Conservation (phyloP, 2,329 filamentous ascomycete genomes). For the Neonectria faginata region DNA sequence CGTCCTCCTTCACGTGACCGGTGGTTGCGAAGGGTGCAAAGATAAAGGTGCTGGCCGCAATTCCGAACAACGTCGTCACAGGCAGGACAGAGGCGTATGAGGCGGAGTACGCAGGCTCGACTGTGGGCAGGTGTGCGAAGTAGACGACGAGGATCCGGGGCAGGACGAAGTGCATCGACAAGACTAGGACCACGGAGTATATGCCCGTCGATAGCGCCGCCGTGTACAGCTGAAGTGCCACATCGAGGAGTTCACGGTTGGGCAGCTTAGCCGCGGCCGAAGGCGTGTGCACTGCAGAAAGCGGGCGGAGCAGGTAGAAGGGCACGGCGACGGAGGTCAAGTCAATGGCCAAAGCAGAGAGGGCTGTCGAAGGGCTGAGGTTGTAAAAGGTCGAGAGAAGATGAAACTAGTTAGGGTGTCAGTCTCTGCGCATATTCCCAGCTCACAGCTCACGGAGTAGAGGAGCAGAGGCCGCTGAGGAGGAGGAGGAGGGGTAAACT, state of each 20-base stretch:
- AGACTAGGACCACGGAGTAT: slow-evolving; percentile 79
- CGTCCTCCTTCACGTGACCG: slow-evolving; percentile 61
- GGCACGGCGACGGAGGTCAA: slow-evolving; percentile 76
- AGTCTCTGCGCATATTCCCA: slow-evolving; percentile 15
- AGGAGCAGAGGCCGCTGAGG: background rate
- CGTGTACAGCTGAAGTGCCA: slow-evolving; percentile 71
- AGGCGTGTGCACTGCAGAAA: slow-evolving; percentile 72
- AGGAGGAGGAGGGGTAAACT: slow-evolving; percentile 46
- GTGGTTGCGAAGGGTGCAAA: slow-evolving; percentile 75
- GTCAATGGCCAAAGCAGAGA: slow-evolving; percentile 74
- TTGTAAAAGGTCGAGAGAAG: slow-evolving; percentile 83
- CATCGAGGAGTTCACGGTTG: slow-evolving; percentile 76
- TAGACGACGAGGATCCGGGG: slow-evolving; percentile 78
- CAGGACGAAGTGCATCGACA: slow-evolving; percentile 76
- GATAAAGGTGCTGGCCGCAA: slow-evolving; percentile 80
- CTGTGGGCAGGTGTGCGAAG: slow-evolving; percentile 77
- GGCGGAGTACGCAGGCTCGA: slow-evolving; percentile 75
- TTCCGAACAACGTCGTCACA: slow-evolving; percentile 69
- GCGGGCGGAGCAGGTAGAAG: slow-evolving; percentile 78
- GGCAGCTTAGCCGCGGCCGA: slow-evolving; percentile 59
- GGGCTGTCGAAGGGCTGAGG: slow-evolving; percentile 70
- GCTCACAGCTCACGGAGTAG: slow-evolving; percentile 14
- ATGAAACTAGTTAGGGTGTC: slow-evolving; percentile 66
- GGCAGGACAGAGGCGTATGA: slow-evolving; percentile 72
- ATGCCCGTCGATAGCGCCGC: slow-evolving; percentile 76